Conservation (phyloP, 23 red algal species). For the Gracilaria gracilis region DNA sequence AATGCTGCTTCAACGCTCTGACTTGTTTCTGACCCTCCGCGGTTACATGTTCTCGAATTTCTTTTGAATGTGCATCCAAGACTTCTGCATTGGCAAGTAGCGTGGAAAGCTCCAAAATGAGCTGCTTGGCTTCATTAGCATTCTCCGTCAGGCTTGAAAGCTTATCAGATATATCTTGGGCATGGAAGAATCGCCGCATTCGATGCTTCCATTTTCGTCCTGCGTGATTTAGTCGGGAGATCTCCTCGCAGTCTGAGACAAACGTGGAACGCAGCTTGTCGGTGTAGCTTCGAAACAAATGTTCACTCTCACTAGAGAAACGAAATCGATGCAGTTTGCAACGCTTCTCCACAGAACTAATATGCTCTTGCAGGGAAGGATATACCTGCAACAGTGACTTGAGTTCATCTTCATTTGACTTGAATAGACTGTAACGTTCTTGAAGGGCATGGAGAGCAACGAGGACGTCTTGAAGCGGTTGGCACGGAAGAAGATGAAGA, state of each 20-base stretch:
- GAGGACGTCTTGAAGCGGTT: background rate
- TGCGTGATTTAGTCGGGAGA: background rate
- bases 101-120: background rate
- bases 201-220: background rate
- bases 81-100: background rate
- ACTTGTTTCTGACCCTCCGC: background rate
- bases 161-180: background rate
- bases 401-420: background rate
- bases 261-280: background rate
- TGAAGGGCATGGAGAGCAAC: background rate
- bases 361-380: background rate
- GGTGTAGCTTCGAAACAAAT: background rate
- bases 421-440: background rate
- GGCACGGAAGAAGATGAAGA: background rate
- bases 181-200: background rate
- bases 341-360: background rate
- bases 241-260: background rate
- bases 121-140: background rate
- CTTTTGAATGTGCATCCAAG: background rate
- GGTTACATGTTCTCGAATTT: background rate
- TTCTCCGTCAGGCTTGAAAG: background rate
- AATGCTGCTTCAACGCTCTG: background rate
- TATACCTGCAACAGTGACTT: background rate
- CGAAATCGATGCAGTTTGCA: background rate
- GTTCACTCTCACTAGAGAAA: background rate